Conservation (phyloP, 179 eudicot species). For the Pouteria campechiana region DNA sequence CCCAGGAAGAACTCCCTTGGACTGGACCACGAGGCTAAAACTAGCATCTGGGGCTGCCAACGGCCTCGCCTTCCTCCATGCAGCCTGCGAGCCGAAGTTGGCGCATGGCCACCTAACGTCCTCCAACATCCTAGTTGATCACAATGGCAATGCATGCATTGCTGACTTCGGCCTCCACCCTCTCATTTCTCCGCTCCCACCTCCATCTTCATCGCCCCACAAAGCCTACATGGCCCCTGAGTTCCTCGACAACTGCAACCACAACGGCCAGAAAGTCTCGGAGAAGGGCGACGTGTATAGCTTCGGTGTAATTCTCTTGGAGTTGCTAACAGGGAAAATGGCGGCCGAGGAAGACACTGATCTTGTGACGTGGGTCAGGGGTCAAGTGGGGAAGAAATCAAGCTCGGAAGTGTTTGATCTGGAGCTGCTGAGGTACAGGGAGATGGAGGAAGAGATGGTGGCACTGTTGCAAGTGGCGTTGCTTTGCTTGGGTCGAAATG, state of each 20-base stretch:
- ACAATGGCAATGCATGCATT: constrained; percentile 9
- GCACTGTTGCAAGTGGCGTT: constrained; percentile 46
- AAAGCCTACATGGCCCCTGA: constrained; percentile 40
- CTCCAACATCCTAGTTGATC: constrained; percentile 39
- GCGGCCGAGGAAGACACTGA: constrained; percentile 22
- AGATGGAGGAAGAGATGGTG: constrained; percentile 34
- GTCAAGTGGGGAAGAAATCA: constrained; percentile 15
- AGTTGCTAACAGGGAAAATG: constrained; percentile 48
- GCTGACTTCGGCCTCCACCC: constrained; percentile 31
- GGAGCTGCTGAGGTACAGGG: constrained; percentile 16
- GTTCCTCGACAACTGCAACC: constrained; percentile 7
- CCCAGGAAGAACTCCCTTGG: constrained; percentile 52
- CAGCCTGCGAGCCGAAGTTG: constrained; percentile 23
- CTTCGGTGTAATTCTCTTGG: constrained; percentile 47
- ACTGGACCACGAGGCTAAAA: constrained; percentile 57
- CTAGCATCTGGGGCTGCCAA: constrained; percentile 43
- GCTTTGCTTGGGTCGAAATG: constrained; percentile 26
- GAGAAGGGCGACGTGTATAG: constrained; percentile 45
- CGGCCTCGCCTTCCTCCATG: constrained; percentile 51
- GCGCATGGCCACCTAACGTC: constrained; percentile 57
- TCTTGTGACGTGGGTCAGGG: constrained; percentile 32
- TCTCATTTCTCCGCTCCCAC: constrained; percentile 6
- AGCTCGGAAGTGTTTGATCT: constrained; percentile 21
- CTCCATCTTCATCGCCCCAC: constrained; percentile 4
- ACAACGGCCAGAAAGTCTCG: background rate